phyloP scores from a whole-genome alignment of 129 eudicot genomes.

The Artemisia annua region DNA sequence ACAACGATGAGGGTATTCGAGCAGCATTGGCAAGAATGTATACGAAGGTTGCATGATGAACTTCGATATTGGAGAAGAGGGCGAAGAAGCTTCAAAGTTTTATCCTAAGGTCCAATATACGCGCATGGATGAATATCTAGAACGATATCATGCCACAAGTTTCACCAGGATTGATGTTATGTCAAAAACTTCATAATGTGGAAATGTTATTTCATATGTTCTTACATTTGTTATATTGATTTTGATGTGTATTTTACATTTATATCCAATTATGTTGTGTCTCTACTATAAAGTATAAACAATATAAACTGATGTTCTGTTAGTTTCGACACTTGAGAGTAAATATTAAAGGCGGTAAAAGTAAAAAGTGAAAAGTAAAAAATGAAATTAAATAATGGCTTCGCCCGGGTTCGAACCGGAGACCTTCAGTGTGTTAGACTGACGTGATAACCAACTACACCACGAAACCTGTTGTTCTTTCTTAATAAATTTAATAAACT shows the following conservation, averaged over 20 bases:
- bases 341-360: too few relatives aligned
- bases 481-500: too few relatives aligned
- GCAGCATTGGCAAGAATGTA: constrained; percentile 65
- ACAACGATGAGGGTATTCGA: constrained; percentile 36
- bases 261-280: too few relatives aligned
- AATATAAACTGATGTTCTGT: too few relatives aligned
- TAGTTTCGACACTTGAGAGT: too few relatives aligned
- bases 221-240: too few relatives aligned
- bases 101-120: constrained; percentile 64
- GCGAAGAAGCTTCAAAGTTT: constrained; percentile 63
- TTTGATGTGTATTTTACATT: too few relatives aligned
- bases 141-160: constrained; percentile 27
- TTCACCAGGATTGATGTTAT: neutral
- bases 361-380: too few relatives aligned
- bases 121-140: constrained; percentile 47
- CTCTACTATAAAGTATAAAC: too few relatives aligned
- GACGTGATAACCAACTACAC: constrained; percentile 90
- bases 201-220: too few relatives aligned
- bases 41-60: constrained; percentile 66
- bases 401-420: constrained; percentile 78
- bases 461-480: constrained; percentile 41
- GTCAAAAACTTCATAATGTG: neutral
- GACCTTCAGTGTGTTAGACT: constrained; percentile 88
- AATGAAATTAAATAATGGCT: constrained; percentile 19
- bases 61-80: constrained; percentile 52